Evolutionary conservation across 2,329 filamentous ascomycete genomes (phyloP).

Genomic region (Colletotrichum scovillei): DNA sequence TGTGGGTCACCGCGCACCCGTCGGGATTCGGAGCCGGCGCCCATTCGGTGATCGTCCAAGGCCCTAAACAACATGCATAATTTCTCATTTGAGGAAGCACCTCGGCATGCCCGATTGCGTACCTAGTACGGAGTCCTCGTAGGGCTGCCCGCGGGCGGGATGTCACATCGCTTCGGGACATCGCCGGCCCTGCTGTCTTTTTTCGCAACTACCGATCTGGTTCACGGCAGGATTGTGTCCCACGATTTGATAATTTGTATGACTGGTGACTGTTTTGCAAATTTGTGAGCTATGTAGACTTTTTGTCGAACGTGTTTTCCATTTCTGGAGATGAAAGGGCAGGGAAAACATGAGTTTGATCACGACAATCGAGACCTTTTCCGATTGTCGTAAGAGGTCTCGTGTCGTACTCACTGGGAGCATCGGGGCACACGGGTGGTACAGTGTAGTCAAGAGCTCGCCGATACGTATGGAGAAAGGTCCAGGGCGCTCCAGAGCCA

Average conservation of each 20-base stretch:
- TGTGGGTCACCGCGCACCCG: background rate
- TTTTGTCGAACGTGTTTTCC: no score
- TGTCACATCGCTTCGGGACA: background rate
- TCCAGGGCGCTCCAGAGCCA: no score
- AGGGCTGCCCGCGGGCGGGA: background rate
- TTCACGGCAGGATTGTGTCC: background rate
- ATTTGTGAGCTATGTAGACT: no score
- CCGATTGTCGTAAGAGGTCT: no score
- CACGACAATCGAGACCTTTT: no score
- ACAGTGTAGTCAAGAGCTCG: no score
- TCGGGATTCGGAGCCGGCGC: constrained; percentile 26
- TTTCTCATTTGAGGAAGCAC: constrained; percentile 13
- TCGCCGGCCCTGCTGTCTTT: background rate
- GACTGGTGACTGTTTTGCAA: no score
- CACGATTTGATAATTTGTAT: background rate
- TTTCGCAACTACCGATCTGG: background rate
- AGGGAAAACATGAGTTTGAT: no score
- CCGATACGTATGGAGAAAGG: no score
- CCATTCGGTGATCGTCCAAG: constrained; percentile 1
- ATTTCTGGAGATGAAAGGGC: no score
- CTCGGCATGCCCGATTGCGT: constrained; percentile 16
- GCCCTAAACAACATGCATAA: constrained; percentile 15
- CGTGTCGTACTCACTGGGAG: no score
- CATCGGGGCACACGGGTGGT: no score
- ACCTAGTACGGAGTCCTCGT: background rate